Percentiles rank a stretch among this genome's conserved stretches.
These are phyloP conservation scores for Aspergillus calidoustus DNA, from an alignment of 2,329 filamentous ascomycete species.

Conservation along the genomic window DNA sequence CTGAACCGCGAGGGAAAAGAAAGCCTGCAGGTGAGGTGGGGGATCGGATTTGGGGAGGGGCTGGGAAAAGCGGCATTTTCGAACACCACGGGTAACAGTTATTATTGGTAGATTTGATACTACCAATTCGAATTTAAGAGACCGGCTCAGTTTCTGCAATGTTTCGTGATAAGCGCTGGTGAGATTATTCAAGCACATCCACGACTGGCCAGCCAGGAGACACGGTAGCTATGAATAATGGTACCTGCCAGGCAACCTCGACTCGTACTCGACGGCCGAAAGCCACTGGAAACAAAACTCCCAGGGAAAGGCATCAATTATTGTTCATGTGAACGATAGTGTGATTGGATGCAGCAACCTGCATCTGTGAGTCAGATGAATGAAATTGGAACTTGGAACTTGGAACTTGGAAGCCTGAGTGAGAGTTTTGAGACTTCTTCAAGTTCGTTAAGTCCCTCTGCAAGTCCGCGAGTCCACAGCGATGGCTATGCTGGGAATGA, in stretches of 20 bases:
- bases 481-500: constrained; percentile 15
- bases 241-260: not conserved
- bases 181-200: not conserved
- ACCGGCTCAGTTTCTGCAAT: not conserved
- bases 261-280: not conserved
- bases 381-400: not conserved
- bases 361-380: constrained; percentile 22
- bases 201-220: not conserved
- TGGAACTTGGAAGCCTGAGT: not conserved
- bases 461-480: not conserved
- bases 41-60: not conserved
- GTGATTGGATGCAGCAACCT: constrained; percentile 21
- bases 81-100: not conserved
- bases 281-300: not conserved
- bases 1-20: not conserved
- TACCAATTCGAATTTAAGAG: not conserved
- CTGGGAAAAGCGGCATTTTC: constrained; percentile 14
- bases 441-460: too few relatives aligned
- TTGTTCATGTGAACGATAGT: not conserved
- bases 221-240: not conserved
- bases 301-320: not conserved
- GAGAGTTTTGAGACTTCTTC: not conserved
- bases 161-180: not conserved
- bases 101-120: not conserved
- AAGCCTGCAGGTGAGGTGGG: not conserved